Percentiles rank a stretch among this genome's conserved stretches.
phyloP scores from a whole-genome alignment of 2,329 filamentous ascomycete genomes.

The Tetracladium maxilliforme region DNA sequence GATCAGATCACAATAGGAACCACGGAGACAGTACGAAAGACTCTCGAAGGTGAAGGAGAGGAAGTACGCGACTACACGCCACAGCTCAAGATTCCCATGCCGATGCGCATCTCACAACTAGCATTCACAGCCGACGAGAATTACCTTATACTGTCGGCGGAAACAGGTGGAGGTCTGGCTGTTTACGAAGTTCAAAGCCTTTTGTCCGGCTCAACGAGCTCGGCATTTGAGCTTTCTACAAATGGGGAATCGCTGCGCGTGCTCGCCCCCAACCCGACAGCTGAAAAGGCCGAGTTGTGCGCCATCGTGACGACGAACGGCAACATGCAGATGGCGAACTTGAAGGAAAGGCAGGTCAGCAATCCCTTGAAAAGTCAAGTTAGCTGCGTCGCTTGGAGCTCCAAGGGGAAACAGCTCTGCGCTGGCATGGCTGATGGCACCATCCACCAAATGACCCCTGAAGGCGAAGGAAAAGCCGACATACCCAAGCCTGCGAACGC shows the following conservation, averaged over 20 bases:
- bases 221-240: constrained; percentile 63
- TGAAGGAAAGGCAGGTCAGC: constrained; percentile 51
- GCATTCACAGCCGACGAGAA: constrained; percentile 84
- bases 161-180: constrained; percentile 66
- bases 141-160: constrained; percentile 69
- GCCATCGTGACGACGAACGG: constrained; percentile 71
- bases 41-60: constrained; percentile 46
- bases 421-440: constrained; percentile 73
- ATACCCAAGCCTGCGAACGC: constrained; percentile 66
- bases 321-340: constrained; percentile 69
- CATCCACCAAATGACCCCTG: constrained; percentile 68
- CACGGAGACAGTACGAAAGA: constrained; percentile 64
- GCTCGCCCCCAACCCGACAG: constrained; percentile 66
- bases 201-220: constrained; percentile 46
- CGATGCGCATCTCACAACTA: constrained; percentile 70
- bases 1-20: constrained; percentile 62
- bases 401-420: constrained; percentile 81
- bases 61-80: constrained; percentile 59
- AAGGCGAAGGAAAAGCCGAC: constrained; percentile 60
- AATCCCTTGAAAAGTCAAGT: constrained; percentile 66
- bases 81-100: constrained; percentile 56
- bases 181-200: constrained; percentile 67
- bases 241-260: constrained; percentile 60
- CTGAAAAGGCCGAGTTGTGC: constrained; percentile 58
- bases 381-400: constrained; percentile 81